These are phyloP conservation scores for Cladobotryum mycophilum DNA, from an alignment of 2,329 filamentous ascomycete genomes.

Conservation along the genomic window DNA sequence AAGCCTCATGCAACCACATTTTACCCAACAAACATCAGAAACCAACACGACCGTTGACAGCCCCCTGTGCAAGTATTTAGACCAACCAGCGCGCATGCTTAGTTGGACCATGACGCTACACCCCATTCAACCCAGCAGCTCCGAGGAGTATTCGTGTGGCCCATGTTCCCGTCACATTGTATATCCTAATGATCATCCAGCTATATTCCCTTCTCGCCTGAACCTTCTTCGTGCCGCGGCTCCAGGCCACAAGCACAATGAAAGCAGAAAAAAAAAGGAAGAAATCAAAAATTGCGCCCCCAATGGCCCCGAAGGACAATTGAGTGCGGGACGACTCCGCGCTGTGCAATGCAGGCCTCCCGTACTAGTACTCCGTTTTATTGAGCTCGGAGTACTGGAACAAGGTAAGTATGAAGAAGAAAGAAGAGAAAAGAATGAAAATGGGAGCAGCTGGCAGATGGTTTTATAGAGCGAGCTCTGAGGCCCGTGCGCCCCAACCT, in stretches of 20 bases:
- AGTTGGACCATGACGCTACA: too few relatives aligned
- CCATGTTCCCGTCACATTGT: too few relatives aligned
- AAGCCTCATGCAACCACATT: too few relatives aligned
- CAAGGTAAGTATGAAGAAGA: slow-evolving; percentile 49
- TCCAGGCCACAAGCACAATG: slow-evolving; percentile 34
- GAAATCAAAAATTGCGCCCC: slow-evolving; percentile 44
- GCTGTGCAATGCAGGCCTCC: slow-evolving; percentile 49
- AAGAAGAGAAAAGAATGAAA: slow-evolving; percentile 22
- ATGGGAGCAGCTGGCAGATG: slow-evolving; percentile 1
- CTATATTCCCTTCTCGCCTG: background rate
- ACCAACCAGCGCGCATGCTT: too few relatives aligned
- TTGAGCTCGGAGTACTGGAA: slow-evolving; percentile 37
- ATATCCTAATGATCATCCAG: too few relatives aligned
- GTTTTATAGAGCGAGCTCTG: slow-evolving; percentile 17
- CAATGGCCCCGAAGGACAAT: slow-evolving; percentile 49
- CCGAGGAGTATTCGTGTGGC: too few relatives aligned
- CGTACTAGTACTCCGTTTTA: slow-evolving; percentile 35
- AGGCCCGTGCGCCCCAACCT: slow-evolving; percentile 18
- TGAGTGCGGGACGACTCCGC: slow-evolving; percentile 41
- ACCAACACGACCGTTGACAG: too few relatives aligned
- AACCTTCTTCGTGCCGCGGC: slow-evolving; percentile 39
- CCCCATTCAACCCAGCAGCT: too few relatives aligned
- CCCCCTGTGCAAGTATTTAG: too few relatives aligned
- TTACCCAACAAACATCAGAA: too few relatives aligned
- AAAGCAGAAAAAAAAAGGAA: slow-evolving; percentile 27